Evolutionary conservation across 176 grass and related monocot species (phyloP), one percentile per base, ranked within the genome.

Genomic region (Lolium rigidum): DNA sequence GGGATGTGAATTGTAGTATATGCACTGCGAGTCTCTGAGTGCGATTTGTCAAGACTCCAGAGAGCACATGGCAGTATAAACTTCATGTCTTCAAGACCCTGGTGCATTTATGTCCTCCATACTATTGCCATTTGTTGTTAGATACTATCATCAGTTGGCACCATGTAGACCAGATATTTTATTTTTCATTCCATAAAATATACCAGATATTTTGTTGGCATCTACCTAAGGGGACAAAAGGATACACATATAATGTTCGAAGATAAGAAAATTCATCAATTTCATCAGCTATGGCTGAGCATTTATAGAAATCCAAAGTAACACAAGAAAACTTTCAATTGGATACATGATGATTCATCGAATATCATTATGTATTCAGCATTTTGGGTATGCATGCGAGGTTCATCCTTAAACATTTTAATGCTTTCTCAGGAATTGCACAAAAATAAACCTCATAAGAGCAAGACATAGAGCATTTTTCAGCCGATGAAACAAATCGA

Each of bases 61-160:
- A 64, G 9, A 66, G 31, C 74, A 79, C 43, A 54, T 82, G 83
- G 59, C 74, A 78, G 44, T 43, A 64, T 86, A 83, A 86, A 35
- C 65, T 24, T 71, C 79, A 13, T 7, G 52, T 9, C 39, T 73
- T 44, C 39, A 79, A 64, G 48, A 72, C 84, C 46, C 64, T 83
- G 74, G 86, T 55, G 52, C 82, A 78, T 90, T 79, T 73, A 20
- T 78, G 55, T 82, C 84, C 72, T 47, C 56, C 28, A n/a, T 76
- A 74, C n/a, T 66, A 47, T 43, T 48, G 10, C 50, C 79, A 47
- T 76, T 84, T 61, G 10, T 50, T 50, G 70, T 70, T 76, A 85
- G 83, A 85, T 68, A 63, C 77, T 17, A 49, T 41, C 24, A 72
- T 64, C 79, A 3, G 26, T 64, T 86, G 79, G 63, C 72, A 71